Conservation (phyloP, 345 rosid genomes). For the Populus alba region DNA sequence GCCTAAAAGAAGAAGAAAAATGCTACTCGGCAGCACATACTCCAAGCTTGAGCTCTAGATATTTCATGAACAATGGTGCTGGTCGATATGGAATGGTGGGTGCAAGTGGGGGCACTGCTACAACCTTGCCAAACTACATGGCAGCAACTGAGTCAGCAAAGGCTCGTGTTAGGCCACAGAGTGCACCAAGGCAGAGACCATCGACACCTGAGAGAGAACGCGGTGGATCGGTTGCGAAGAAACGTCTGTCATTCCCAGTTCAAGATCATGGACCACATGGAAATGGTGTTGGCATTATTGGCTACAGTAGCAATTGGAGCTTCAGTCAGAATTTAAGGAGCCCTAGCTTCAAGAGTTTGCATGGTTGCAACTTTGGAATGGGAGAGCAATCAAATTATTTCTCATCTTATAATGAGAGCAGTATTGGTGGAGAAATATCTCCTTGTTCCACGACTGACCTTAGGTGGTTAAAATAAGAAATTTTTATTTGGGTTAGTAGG, state of each 20-base stretch:
- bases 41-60: slow-evolving; percentile 12
- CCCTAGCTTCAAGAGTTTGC: slow-evolving; percentile 70
- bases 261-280: slow-evolving; percentile 29
- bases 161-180: slow-evolving; percentile 44
- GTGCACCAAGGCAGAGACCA: slow-evolving; percentile 69
- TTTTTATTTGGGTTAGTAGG: neutral
- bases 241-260: slow-evolving; percentile 60
- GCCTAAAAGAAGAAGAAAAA: slow-evolving; percentile 3
- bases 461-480: slow-evolving; percentile 52
- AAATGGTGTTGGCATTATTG: neutral
- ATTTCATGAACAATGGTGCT: neutral
- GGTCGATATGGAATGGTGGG: slow-evolving; percentile 3
- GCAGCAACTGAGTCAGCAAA: slow-evolving; percentile 23
- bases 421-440: slow-evolving; percentile 55
- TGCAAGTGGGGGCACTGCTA: neutral
- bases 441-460: slow-evolving; percentile 65
- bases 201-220: slow-evolving; percentile 49
- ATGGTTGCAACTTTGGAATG: slow-evolving; percentile 43
- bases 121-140: slow-evolving; percentile 27
- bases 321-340: slow-evolving; percentile 53
- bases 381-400: slow-evolving; percentile 47
- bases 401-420: slow-evolving; percentile 42
- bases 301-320: slow-evolving; percentile 1
- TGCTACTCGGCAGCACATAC: slow-evolving; percentile 22
- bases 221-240: slow-evolving; percentile 46